Base-by-base conservation (phyloP, 345 rosid species). In the Geranium brycei region DNA sequence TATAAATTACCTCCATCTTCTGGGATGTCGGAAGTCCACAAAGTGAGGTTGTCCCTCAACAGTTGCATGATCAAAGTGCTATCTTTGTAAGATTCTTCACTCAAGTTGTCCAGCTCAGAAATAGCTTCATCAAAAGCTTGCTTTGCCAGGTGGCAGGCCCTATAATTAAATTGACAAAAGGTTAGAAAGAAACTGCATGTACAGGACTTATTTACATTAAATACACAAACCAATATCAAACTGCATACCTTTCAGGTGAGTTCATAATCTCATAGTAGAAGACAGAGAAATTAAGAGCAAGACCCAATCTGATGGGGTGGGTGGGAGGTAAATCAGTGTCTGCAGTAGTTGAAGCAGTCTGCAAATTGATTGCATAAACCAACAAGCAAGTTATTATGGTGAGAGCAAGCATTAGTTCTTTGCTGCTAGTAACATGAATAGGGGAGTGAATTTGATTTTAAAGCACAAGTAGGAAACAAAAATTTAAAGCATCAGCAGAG, bases 11-110 rank as follows among this genome's bases (percentile, higher is more conserved):
- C 85, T 70, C 87, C 92, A 72, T 83, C 87, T 68, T 86, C 92
- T 0, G 83, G 77, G 66, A 83, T 80, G 74, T 83, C 87, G 66
- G 89, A 80, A 61, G 92, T 82, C 92, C 92, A 86, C 64, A 86
- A 72, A 67, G 87, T 80, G 65, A 86, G 85, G 72, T 86, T 86
- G 76, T 86, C 92, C 76, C 92, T 79, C 31, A 83, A 70, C 56
- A 86, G 89, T 62, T 83, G 92, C 92, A 86, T 79, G 60, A 86
- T 86, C 69, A 86, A 73, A 41, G 89, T 86, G 81, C 89, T 86
- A 60, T 86, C 92, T 61, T 86, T 86, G 76, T 83, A 86, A 35
- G 91, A 86, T 64, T 83, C 89, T 77, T 86, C 91, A 31, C 77
- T 79, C 17, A 83, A 67, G n/a, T 77, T 69, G 74, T 86, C 92